phyloP scores from a whole-genome alignment of 306 rosid species.

The Purshia tridentata region DNA sequence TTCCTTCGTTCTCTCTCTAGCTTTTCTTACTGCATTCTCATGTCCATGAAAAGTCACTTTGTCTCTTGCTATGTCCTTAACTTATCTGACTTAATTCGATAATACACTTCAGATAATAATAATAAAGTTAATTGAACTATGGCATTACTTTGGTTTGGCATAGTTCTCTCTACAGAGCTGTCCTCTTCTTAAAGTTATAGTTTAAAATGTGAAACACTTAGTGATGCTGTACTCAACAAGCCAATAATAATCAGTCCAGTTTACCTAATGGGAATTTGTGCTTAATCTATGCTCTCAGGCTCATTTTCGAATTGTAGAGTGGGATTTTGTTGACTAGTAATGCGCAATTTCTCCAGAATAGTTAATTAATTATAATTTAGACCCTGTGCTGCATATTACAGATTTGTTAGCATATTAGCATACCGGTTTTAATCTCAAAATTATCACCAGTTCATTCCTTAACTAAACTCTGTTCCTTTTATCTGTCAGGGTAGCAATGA shows the following conservation, averaged over 20 bases:
- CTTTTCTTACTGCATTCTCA: too few relatives aligned
- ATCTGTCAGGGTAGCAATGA: conserved; percentile 54
- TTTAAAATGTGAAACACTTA: neutral
- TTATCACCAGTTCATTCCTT: neutral
- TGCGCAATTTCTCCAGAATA: neutral
- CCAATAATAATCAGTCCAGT: neutral
- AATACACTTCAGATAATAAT: neutral
- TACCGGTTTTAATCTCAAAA: neutral
- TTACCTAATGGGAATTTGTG: neutral
- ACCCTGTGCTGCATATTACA: neutral
- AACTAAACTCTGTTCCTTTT: neutral
- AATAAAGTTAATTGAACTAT: neutral
- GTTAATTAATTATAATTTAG: neutral
- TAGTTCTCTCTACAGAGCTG: neutral
- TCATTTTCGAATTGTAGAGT: neutral
- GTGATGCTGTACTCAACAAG: neutral
- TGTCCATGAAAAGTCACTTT: too few relatives aligned
- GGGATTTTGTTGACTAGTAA: neutral
- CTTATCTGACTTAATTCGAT: neutral
- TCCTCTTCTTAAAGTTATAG: neutral
- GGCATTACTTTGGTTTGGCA: neutral
- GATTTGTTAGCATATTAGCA: neutral
- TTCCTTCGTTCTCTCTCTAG: too few relatives aligned
- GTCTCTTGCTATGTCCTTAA: too few relatives aligned
- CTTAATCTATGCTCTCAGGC: neutral